Base-by-base conservation (phyloP, 139 green algal genomes). In the Ettlia oleoabundans region DNA sequence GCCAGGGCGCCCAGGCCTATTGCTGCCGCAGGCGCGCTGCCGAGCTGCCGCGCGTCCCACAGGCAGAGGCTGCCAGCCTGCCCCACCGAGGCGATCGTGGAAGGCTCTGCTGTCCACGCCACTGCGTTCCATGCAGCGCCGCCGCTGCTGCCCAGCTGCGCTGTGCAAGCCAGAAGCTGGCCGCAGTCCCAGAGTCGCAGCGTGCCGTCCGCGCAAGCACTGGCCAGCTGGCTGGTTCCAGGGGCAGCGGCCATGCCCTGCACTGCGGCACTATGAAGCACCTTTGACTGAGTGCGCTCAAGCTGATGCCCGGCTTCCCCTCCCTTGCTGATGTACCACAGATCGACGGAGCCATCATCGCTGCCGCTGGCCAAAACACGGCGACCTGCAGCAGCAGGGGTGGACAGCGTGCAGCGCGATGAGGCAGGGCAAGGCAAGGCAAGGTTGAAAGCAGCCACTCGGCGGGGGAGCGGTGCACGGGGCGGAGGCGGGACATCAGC, bases 161-260 rank as follows among this genome's bases (percentile, higher is more conserved):
- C 28, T 1, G 75, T 72, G 75, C 75, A 70, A 38, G 75, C 41
- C 55, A 81, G 75, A n/a, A 71, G 58, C 58, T 61, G 40, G 0
- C 18, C 32, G 38, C 58, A 72, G 38, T 81, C 75, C 75, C 75
- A 81, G 8, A 81, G 75, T 38, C 75, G 58, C 15, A 81, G 55
- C 1, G 58, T 72, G 58, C 75, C 75, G 53, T 81, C 75, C 6
- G 58, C 55, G 32, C 55, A 81, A 1, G 58, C 75, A 1, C 47
- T 69, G 28, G 75, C 75, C 38, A 81, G 58, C 51, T 26, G 72
- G 5, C 21, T 19, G 32, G n/a, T 32, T 40, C 33, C 72, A 6
- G 42, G 26, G 5, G 42, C 22, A 30, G 3, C 51, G 24, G 75
- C 40, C 38, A 81, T 28, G n/a, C 15, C 32, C 13, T 30, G 41